Evolutionary conservation across 2,329 filamentous ascomycete species (phyloP).

Genomic region (Xylogone sp.): DNA sequence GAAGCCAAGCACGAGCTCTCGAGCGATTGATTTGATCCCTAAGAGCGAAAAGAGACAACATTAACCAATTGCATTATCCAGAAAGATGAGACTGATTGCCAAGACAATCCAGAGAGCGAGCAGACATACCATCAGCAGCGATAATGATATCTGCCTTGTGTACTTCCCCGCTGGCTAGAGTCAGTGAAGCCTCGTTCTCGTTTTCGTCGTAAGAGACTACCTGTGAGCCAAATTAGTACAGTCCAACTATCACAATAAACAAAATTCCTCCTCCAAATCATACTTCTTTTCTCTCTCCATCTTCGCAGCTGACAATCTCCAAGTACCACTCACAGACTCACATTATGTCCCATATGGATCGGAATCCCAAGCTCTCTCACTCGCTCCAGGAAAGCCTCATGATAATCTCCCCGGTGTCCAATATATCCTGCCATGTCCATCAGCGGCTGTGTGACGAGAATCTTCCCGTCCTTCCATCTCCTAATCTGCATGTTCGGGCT

Average conservation of each 20-base stretch:
- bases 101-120: neutral
- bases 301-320: too few species aligned
- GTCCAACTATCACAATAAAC: too few species aligned
- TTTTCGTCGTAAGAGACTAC: slow-evolving; percentile 35
- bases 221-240: slow-evolving; percentile 13
- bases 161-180: slow-evolving; percentile 31
- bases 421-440: slow-evolving; percentile 49
- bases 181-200: slow-evolving; percentile 31
- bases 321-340: too few species aligned
- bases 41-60: neutral
- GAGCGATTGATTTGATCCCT: slow-evolving; percentile 46
- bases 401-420: slow-evolving; percentile 41
- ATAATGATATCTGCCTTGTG: slow-evolving; percentile 44
- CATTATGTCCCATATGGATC: slow-evolving; percentile 34
- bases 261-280: too few species aligned
- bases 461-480: slow-evolving; percentile 42
- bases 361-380: slow-evolving; percentile 36
- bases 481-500: slow-evolving; percentile 44
- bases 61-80: neutral
- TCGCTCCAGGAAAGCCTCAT: slow-evolving; percentile 36
- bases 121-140: slow-evolving; percentile 39
- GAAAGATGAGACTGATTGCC: too few species aligned
- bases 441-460: slow-evolving; percentile 41
- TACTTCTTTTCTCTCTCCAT: too few species aligned
- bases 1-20: slow-evolving; percentile 48